Evolutionary conservation across 495 filamentous ascomycete species (phyloP).

Genomic region (Penicillium coprophilum): DNA sequence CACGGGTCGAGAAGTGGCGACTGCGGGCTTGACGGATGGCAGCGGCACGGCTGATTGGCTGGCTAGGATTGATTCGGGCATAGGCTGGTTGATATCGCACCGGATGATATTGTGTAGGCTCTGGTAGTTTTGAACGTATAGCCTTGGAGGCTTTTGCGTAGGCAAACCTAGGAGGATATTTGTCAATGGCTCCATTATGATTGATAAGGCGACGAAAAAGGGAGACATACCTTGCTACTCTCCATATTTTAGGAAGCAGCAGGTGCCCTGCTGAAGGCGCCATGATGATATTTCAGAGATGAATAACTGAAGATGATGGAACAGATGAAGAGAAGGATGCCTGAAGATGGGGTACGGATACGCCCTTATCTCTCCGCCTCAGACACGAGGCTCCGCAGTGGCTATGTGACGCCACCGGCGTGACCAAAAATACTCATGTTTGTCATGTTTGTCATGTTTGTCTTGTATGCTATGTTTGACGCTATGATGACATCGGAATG

Average conservation of each 20-base stretch:
- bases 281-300: constrained; percentile 50
- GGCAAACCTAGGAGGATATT: constrained; percentile 52
- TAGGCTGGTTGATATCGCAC: constrained; percentile 52
- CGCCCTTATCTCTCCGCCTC: constrained; percentile 22
- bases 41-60: constrained; percentile 71
- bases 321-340: constrained; percentile 28
- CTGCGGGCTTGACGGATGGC: constrained; percentile 70
- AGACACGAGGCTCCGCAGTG: constrained; percentile 20
- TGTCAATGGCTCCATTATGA: constrained; percentile 18
- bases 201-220: constrained; percentile 7
- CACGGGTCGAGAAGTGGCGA: constrained; percentile 71
- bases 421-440: constrained; percentile 20
- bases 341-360: constrained; percentile 32
- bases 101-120: constrained; percentile 44
- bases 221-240: constrained; percentile 57
- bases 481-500: not conserved
- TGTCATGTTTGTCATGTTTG: constrained; percentile 13
- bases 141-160: constrained; percentile 62
- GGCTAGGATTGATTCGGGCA: constrained; percentile 55
- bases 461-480: not conserved
- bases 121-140: constrained; percentile 60
- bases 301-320: constrained; percentile 15
- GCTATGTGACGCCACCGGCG: constrained; percentile 36
- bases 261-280: constrained; percentile 65
- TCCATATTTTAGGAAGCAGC: constrained; percentile 68